A percentile compares a stretch with the other conserved stretches of the same genome.
Conservation (phyloP, 345 rosid species). For the Acer yangbiense region DNA sequence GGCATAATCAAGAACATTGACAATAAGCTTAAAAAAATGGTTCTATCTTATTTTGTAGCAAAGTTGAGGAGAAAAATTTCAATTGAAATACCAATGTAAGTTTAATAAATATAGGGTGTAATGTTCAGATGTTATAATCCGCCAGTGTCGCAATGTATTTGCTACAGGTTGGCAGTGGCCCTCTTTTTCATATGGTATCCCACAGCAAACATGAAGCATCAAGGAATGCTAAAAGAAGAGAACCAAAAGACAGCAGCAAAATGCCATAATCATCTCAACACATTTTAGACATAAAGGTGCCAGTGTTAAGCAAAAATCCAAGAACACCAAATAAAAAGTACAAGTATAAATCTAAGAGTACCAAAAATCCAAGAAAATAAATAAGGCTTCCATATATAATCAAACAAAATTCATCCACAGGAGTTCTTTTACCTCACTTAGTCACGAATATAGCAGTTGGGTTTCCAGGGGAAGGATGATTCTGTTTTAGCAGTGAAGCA, state of each 20-base stretch:
- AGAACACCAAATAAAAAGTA: background rate
- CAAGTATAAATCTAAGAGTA: background rate
- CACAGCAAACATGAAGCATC: background rate
- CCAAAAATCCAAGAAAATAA: background rate
- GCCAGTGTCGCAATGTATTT: too few species aligned
- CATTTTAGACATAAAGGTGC: background rate
- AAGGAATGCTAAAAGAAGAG: background rate
- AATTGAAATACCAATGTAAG: too few species aligned
- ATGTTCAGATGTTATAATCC: too few species aligned
- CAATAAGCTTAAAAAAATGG: background rate
- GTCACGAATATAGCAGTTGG: conserved; percentile 77
- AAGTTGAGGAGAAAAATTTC: background rate
- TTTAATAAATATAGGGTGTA: too few species aligned
- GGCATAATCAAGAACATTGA: background rate
- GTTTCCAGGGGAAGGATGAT: conserved; percentile 81
- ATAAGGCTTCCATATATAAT: background rate
- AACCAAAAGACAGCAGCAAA: background rate
- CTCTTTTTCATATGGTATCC: background rate
- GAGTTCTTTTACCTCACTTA: conserved; percentile 36
- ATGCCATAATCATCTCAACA: background rate
- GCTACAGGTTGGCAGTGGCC: background rate
- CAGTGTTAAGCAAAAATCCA: background rate
- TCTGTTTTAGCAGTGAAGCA: conserved; percentile 53
- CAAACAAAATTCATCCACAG: background rate
- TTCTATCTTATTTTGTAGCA: background rate